These are phyloP conservation scores for Amanita polypyramis DNA, from an alignment of 768 basidiomycete species.

Conservation along the genomic window DNA sequence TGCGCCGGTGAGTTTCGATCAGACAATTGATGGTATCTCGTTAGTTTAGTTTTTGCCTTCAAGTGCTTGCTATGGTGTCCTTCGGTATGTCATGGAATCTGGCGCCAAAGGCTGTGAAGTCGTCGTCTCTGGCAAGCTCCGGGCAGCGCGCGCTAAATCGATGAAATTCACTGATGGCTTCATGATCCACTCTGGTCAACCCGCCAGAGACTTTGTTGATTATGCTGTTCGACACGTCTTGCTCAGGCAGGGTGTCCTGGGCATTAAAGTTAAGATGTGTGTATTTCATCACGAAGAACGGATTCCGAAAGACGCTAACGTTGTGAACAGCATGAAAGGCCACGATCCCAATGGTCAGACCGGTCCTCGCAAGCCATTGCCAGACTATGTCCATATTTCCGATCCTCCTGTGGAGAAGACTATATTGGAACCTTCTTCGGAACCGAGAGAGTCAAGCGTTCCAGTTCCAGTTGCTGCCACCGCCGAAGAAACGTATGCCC, in stretches of 20 bases:
- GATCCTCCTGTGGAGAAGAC: conserved; percentile 90
- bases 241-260: conserved; percentile 96
- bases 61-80: conserved; percentile 98
- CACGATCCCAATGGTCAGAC: conserved; percentile 84
- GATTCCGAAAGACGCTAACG: conserved; percentile 9
- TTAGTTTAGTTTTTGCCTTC: background rate
- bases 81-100: conserved; percentile 99
- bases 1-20: conserved; percentile 70
- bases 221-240: conserved; percentile 96
- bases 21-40: background rate
- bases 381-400: conserved; percentile 85
- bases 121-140: conserved; percentile 98
- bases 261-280: conserved; percentile 99
- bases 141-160: conserved; percentile 98
- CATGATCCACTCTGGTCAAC: conserved; percentile 99
- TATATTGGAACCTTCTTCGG: conserved; percentile 80
- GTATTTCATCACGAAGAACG: conserved; percentile 5
- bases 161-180: conserved; percentile 99
- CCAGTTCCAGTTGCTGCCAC: conserved; percentile 37
- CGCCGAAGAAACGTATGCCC: conserved; percentile 41
- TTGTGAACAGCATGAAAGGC: conserved; percentile 77
- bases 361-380: conserved; percentile 89
- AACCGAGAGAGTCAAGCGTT: conserved; percentile 69
- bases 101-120: conserved; percentile 99
- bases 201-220: conserved; percentile 93